Base-by-base conservation (phyloP, 2,329 filamentous ascomycete genomes). In the Beauveria sp. region DNA sequence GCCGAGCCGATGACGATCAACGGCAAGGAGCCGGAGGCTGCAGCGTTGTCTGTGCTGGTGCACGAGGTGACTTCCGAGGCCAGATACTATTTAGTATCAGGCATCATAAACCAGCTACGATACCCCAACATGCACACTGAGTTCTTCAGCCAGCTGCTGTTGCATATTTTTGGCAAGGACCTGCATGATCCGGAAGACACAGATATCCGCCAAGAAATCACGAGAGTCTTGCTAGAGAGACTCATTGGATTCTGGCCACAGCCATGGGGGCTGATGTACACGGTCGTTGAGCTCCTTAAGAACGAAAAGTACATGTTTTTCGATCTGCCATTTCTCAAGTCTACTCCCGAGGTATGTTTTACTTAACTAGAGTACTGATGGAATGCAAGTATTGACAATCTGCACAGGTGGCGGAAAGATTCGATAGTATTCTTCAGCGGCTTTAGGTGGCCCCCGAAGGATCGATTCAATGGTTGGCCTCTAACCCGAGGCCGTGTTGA, bases 261-360 rank as follows among this genome's bases (percentile, higher is more conserved):
- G 73, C 93, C 96, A 20, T 98, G 93, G 93, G 96, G 96, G 14
- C 79, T 99, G 49, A 88, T 97, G 72, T 88, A 93, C 65, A 93
- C 92, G 42, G 83, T 96, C 64, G 79, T 95, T 65, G 95, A 98
- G 77, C 83, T 99, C 62, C 81, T 96, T 67, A 96, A 96, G 80
- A 97, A 96, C 72, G 88, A 90, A 60, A 90, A 87, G 71, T 96
- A 93, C 74, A 87, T 87, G 70, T 96, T 99, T 80, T 98, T 96
- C 79, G 90, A 95, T 56, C 81, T 96, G 67, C 90, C 91, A 28
- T 97, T 96, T 69, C 90, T 98, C 76, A 96, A 96, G 79, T 84
- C 88, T 66, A 86, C 88, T 67, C 92, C 92, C 66, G 92, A 97
- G 80, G 92, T 96, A 80, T 74, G 77, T 66, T 62, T 42, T 34